Evolutionary conservation across 1,284 basidiomycete species (phyloP).

Genomic region (Boletus semigastroideus): DNA sequence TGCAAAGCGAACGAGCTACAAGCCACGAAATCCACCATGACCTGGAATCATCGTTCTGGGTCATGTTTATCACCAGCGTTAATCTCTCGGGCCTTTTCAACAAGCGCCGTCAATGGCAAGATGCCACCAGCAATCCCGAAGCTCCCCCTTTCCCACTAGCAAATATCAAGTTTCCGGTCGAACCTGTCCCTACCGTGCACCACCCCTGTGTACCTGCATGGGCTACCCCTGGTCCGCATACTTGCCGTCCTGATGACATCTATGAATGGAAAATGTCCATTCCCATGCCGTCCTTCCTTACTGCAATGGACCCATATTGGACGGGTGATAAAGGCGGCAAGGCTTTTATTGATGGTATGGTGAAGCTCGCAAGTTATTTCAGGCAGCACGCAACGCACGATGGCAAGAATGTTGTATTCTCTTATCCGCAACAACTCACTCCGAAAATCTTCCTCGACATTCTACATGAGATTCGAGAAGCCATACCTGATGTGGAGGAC

Average conservation of each 20-base stretch:
- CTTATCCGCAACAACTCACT: neutral
- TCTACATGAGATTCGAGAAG: neutral
- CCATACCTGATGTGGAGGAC: neutral
- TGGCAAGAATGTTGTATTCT: neutral
- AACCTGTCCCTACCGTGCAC: neutral
- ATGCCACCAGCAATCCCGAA: neutral
- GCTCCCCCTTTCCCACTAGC: neutral
- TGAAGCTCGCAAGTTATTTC: neutral
- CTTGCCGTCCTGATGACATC: neutral
- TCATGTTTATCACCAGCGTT: neutral
- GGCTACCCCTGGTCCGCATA: neutral
- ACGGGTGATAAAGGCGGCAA: neutral
- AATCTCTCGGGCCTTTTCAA: neutral
- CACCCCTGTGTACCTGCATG: neutral
- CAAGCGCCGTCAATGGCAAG: neutral
- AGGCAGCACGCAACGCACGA: neutral
- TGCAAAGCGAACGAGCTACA: neutral
- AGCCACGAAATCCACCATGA: neutral
- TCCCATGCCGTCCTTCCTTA: neutral
- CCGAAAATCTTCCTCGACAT: neutral
- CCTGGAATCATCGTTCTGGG: neutral
- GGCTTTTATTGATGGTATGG: neutral
- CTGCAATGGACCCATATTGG: neutral
- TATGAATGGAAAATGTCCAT: neutral
- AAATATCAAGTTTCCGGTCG: neutral